phyloP scores from a whole-genome alignment of 768 basidiomycete species.

The Boletus insuetus region DNA sequence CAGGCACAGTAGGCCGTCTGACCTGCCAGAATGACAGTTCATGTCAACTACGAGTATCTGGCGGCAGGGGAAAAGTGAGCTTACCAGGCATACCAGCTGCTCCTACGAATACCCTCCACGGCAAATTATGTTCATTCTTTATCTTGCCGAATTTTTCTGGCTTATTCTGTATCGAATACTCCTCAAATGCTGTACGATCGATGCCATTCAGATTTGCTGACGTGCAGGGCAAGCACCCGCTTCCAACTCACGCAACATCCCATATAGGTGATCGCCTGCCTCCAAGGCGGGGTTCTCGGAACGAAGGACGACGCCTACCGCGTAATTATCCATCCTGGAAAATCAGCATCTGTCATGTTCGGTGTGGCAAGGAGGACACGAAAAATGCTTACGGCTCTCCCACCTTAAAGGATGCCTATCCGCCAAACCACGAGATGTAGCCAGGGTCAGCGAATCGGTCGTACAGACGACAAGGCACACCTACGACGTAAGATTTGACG shows the following conservation, averaged over 20 bases:
- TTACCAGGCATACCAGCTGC: constrained; percentile 4
- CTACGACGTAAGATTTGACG: background rate
- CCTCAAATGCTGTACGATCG: background rate
- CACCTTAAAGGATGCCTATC: background rate
- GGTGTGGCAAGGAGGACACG: background rate
- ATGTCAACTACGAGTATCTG: background rate
- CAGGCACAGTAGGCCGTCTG: constrained; percentile 4
- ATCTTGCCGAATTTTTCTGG: background rate
- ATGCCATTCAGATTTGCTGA: background rate
- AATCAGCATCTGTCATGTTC: background rate
- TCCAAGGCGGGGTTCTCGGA: constrained; percentile 1
- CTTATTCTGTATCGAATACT: background rate
- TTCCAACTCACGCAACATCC: background rate
- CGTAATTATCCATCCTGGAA: background rate
- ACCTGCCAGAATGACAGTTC: background rate
- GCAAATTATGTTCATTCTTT: background rate
- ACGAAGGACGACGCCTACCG: background rate
- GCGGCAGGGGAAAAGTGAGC: background rate
- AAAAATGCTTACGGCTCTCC: background rate
- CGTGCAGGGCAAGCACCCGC: background rate
- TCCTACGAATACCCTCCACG: constrained; percentile 3
- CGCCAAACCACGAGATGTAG: background rate
- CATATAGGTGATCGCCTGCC: constrained; percentile 4
- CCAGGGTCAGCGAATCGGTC: background rate
- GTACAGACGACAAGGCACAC: background rate